Conservation (phyloP, 495 filamentous ascomycete genomes). For the Podospora conica region DNA sequence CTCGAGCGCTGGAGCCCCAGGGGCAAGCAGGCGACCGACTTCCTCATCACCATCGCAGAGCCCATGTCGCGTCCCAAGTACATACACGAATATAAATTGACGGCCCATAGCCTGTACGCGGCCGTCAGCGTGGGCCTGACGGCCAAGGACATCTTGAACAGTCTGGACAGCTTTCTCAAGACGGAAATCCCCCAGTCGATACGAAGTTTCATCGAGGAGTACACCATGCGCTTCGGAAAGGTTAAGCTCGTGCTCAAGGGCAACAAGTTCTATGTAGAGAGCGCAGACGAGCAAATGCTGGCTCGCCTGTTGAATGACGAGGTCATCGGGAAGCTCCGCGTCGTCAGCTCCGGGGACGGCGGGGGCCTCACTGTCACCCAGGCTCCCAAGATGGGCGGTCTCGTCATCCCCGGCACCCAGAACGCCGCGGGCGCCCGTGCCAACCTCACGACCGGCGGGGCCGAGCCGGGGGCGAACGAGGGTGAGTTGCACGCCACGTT, state of each 20-base stretch:
- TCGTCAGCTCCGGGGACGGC: constrained; percentile 33
- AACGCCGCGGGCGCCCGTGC: constrained; percentile 77
- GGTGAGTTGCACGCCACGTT: constrained; percentile 50
- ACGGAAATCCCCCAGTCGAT: constrained; percentile 75
- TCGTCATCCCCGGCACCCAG: constrained; percentile 92
- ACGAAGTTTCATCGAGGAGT: constrained; percentile 69
- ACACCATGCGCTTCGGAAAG: constrained; percentile 88
- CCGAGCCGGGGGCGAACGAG: constrained; percentile 26
- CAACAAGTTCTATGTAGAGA: constrained; percentile 91
- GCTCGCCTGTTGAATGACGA: constrained; percentile 67
- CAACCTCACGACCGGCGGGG: constrained; percentile 29
- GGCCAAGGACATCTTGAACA: constrained; percentile 82
- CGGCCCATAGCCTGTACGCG: constrained; percentile 86
- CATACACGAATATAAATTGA: constrained; percentile 90
- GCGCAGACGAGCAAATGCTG: constrained; percentile 74
- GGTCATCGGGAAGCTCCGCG: constrained; percentile 39
- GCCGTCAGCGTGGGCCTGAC: constrained; percentile 87
- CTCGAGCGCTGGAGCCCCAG: constrained; percentile 92
- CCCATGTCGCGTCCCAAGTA: constrained; percentile 80
- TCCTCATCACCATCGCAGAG: constrained; percentile 92
- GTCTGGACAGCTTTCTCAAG: constrained; percentile 82
- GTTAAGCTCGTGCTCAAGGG: constrained; percentile 92
- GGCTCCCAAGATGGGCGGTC: constrained; percentile 79
- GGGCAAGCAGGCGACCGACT: constrained; percentile 81
- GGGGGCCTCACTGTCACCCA: constrained; percentile 70